Base-by-base conservation (phyloP, 345 rosid species). In the Brassica incana region DNA sequence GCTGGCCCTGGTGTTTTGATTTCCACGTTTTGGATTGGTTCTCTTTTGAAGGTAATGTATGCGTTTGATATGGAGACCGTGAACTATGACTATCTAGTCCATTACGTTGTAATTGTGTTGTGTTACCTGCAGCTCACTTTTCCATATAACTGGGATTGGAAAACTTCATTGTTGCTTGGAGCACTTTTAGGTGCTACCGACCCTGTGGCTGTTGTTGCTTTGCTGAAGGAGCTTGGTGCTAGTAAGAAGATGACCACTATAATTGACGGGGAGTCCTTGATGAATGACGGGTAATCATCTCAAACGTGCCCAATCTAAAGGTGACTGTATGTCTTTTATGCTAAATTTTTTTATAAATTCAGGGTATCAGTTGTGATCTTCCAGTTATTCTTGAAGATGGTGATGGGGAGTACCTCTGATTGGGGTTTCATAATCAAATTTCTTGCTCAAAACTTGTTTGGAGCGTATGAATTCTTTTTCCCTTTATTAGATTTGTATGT, bases 131-230 rank as follows among this genome's bases (percentile, higher is more conserved):
- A 95, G 99, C 80, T 95, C 30, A 81, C 83, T 80, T 91, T 95
- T 82, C 99, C 99, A 36, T 95, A 91, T 74, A 60, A 86, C 52
- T 92, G 99, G 98, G 89, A 82, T 69, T 95, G 98, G 99, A 92
- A 84, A 87, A 89, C 88, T 59, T 90, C 98, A 27, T 83, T 95
- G 85, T 84, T 92, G 87, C 98, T 95, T 71, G 99, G 98, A 60
- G 98, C 94, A 64, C 98, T 92, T 79, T 72, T 92, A 79, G 91
- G 98, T 84, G 97, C 97, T 72, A 92, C 99, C 8, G 99, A 95
- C 87, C 99, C 98, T 18, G 99, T 92, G 67, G 97, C 99, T 78
- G 98, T 95, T 72, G 98, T 95, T 77, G 96, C 98, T 80, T 71
- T 95, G 36, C 74, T 92, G 77, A 95, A 89, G 74, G 99, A 95